Evolutionary conservation across 441 rosid genomes (phyloP), one percentile per base, ranked within the genome.

Genomic region (Euphorbia celastroides): DNA sequence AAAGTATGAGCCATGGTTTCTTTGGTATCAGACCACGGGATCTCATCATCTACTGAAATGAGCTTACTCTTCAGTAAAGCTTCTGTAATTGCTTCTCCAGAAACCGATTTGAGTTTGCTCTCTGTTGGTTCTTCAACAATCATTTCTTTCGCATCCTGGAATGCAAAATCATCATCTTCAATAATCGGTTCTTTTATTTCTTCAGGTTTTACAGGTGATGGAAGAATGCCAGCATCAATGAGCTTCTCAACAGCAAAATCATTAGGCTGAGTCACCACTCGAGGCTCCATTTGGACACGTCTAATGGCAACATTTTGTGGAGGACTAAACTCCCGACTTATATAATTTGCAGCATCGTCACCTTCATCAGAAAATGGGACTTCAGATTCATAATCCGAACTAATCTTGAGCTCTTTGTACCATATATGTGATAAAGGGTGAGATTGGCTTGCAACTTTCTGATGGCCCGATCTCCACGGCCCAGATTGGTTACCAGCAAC

Each of bases 371-470:
- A 79, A 38, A 57, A 70, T 46, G 64, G 60, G 54, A 54, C 69
- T 70, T 81, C 87, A 25, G 91, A 84, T 64, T 80, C 90, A 32
- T 77, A 68, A 72, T 93, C 93, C 38, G 96, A 87, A 70, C 73
- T 71, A 73, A 83, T 38, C 67, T 84, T 85, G 46, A 91, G 86
- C 80, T 89, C 88, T 46, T 78, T 71, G 74, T 90, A 92, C 38
- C 78, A 86, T 31, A 86, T 80, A 77, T 81, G 88, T 70, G 92
- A 75, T 76, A 87, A 73, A 51, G 77, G 59, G 77, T 80, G 73
- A 58, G 71, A 60, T 32, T 69, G 72, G 17, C 66, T 66, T 26
- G 20, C 42, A 64, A 52, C 72, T 66, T 70, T 79, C 61, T 64
- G 79, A 34, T 60, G 79, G 52, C 66, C 67, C 57, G 56, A 74